phyloP scores from a whole-genome alignment of 352 stramenopile genomes.

The Phytophthora ohioensis region DNA sequence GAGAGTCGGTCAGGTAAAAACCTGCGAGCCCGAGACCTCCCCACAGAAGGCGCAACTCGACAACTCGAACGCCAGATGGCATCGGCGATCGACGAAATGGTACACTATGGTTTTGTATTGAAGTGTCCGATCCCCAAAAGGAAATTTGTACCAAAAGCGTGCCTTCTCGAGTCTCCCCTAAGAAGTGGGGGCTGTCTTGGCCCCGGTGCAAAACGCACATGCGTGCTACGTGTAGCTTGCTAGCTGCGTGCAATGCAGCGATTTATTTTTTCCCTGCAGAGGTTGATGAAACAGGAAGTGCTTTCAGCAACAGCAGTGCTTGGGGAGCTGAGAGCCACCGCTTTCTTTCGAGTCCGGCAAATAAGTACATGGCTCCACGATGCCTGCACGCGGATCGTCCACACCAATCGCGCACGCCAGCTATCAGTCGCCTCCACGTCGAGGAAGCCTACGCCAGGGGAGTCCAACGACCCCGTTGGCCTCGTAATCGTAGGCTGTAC shows the following conservation, averaged over 20 bases:
- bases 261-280: background rate
- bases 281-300: too few species aligned
- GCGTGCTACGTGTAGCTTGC: too few species aligned
- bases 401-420: conserved; percentile 21
- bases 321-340: background rate
- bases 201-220: too few species aligned
- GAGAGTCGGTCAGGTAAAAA: conserved; percentile 47
- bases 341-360: conserved; percentile 15
- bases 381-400: conserved; percentile 14
- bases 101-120: background rate
- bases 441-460: background rate
- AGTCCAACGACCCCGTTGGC: conserved; percentile 18
- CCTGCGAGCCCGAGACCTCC: conserved; percentile 17
- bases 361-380: background rate
- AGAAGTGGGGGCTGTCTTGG: too few species aligned
- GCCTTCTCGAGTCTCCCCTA: too few species aligned
- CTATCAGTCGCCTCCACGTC: conserved; percentile 18
- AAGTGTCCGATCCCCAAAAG: background rate
- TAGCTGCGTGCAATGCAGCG: too few species aligned
- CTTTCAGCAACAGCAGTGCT: too few species aligned
- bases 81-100: conserved; percentile 21
- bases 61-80: conserved; percentile 27
- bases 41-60: conserved; percentile 30
- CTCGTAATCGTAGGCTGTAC: background rate
- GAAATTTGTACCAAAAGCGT: background rate